A percentile compares a stretch with the other conserved stretches of the same genome.
phyloP scores from a whole-genome alignment of 225 moss, liverwort and hornwort species.

The Rhytidiadelphus loreus region DNA sequence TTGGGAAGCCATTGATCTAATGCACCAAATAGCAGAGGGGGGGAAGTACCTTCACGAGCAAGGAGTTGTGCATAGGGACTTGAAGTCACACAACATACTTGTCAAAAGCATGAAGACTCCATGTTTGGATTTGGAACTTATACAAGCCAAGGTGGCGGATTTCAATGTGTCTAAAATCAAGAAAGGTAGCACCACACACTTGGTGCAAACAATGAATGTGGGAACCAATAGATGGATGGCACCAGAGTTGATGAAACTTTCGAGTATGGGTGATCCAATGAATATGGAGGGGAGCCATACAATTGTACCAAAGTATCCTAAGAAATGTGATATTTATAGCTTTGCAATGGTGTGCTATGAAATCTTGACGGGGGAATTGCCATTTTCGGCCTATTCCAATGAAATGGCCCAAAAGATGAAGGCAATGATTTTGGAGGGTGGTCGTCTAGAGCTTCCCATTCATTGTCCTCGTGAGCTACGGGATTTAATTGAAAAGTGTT shows the following conservation, averaged over 20 bases:
- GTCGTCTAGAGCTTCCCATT: background rate
- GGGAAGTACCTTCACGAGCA: no score
- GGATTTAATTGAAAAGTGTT: background rate
- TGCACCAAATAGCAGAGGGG: no score
- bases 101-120: no score
- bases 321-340: background rate
- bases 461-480: background rate
- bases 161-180: no score
- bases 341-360: background rate
- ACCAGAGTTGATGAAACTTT: background rate
- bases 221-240: background rate
- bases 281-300: background rate
- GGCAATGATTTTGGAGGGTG: no score
- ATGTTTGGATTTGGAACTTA: no score
- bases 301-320: background rate
- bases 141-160: no score
- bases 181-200: no score
- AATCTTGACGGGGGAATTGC: background rate
- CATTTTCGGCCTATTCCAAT: fast-evolving
- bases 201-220: background rate
- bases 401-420: background rate
- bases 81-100: no score
- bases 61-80: no score
- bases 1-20: no score
- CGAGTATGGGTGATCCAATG: background rate